Percentiles rank a stretch among this genome's conserved stretches.
phyloP scores from a whole-genome alignment of 306 rosid species.

The Carpinus viminea region DNA sequence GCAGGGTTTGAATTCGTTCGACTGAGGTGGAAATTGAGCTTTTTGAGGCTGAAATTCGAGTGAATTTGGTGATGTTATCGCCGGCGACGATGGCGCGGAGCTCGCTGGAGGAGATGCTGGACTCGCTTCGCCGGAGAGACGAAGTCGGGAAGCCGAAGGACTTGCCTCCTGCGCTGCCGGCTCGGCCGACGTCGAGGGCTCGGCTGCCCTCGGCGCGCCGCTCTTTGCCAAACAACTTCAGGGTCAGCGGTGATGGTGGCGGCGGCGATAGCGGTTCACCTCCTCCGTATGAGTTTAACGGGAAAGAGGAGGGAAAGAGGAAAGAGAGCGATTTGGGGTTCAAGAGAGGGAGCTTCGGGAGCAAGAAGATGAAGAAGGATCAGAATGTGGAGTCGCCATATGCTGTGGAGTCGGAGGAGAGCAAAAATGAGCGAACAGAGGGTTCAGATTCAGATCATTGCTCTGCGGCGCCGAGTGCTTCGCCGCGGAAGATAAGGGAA shows the following conservation, averaged over 20 bases:
- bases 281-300: conserved; percentile 25
- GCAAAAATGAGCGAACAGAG: conserved; percentile 22
- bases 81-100: conserved; percentile 71
- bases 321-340: conserved; percentile 43
- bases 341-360: conserved; percentile 54
- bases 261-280: neutral
- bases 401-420: conserved; percentile 36
- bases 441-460: conserved; percentile 26
- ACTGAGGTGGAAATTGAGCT: conserved; percentile 30
- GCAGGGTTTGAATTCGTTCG: neutral
- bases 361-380: conserved; percentile 55
- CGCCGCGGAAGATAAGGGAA: conserved; percentile 30
- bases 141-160: conserved; percentile 77
- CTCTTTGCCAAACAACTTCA: conserved; percentile 63
- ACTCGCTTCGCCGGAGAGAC: conserved; percentile 76
- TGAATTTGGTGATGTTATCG: conserved; percentile 62
- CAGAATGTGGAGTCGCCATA: conserved; percentile 70
- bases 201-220: conserved; percentile 75
- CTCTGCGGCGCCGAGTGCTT: conserved; percentile 34
- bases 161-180: conserved; percentile 93
- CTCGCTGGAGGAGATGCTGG: conserved; percentile 96
- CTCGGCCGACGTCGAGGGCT: conserved; percentile 75
- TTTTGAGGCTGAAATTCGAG: conserved; percentile 32
- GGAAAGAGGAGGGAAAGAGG: conserved; percentile 50
- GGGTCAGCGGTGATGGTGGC: conserved; percentile 26